Evolutionary conservation across 495 filamentous ascomycete genomes (phyloP).

Genomic region (Talaromyces nanjingensis): DNA sequence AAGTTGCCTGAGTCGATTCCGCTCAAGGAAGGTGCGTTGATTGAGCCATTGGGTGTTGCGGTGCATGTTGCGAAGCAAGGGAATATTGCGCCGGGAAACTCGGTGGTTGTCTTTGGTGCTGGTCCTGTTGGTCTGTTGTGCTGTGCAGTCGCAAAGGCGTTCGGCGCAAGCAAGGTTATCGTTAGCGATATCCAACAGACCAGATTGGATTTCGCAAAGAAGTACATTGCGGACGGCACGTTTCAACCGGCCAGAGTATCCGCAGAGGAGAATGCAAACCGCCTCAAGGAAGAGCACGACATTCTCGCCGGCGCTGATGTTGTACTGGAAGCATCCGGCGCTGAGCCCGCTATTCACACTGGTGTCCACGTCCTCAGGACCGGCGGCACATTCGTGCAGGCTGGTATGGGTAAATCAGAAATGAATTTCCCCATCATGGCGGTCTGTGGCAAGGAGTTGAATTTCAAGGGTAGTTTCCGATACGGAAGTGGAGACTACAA

Average conservation of each 20-base stretch:
- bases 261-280: slow-evolving; percentile 32
- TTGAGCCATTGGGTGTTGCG: slow-evolving; percentile 49
- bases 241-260: slow-evolving; percentile 33
- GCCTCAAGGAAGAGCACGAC: slow-evolving; percentile 35
- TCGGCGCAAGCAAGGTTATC: slow-evolving; percentile 46
- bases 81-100: slow-evolving; percentile 36
- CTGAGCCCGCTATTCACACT: slow-evolving; percentile 44
- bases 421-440: slow-evolving; percentile 51
- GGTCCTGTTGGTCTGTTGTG: slow-evolving; percentile 50
- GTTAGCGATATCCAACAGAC: slow-evolving; percentile 46
- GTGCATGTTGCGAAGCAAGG: slow-evolving; percentile 48
- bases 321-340: slow-evolving; percentile 52
- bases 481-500: slow-evolving; percentile 52
- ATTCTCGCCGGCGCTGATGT: slow-evolving; percentile 46
- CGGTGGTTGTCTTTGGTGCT: slow-evolving; percentile 48
- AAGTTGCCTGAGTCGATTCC: slow-evolving; percentile 38
- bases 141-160: slow-evolving; percentile 44
- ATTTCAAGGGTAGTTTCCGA: slow-evolving; percentile 45
- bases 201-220: slow-evolving; percentile 47
- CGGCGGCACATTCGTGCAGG: slow-evolving; percentile 55
- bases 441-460: slow-evolving; percentile 47
- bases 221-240: slow-evolving; percentile 35
- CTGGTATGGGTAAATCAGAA: slow-evolving; percentile 52
- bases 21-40: slow-evolving; percentile 45
- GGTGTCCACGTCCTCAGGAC: slow-evolving; percentile 44